phyloP scores from a whole-genome alignment of 2,329 filamentous ascomycete species.

The Aspergillus thermomutatus region DNA sequence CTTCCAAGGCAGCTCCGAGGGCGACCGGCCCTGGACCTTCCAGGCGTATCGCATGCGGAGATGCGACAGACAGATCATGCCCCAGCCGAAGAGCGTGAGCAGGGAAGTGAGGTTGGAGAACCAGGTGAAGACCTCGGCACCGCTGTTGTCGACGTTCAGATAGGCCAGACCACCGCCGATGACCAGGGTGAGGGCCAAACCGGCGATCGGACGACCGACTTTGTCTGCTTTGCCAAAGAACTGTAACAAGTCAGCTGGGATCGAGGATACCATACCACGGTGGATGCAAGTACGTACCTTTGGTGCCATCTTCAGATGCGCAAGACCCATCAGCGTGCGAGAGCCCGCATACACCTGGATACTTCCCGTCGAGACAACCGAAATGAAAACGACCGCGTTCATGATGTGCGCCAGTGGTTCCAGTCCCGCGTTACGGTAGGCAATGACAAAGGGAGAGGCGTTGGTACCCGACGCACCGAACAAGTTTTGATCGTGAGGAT shows the following conservation, averaged over 20 bases:
- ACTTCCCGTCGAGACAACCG: conserved; percentile 45
- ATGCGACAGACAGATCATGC: conserved; percentile 44
- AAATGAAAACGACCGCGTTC: conserved; percentile 49
- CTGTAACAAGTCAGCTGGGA: conserved; percentile 2
- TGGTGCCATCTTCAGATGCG: conserved; percentile 44
- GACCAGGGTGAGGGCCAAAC: conserved; percentile 64
- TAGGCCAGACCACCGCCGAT: conserved; percentile 56
- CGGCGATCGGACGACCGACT: conserved; percentile 41
- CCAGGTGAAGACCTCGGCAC: conserved; percentile 46
- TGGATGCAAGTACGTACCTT: conserved; percentile 18
- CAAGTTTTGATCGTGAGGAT: conserved; percentile 38
- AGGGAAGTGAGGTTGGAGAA: conserved; percentile 47
- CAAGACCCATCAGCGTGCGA: conserved; percentile 44
- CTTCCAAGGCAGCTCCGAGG: conserved; percentile 41
- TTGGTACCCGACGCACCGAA: conserved; percentile 43
- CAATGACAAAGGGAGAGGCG: conserved; percentile 45
- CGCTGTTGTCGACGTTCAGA: conserved; percentile 43
- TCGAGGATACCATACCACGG: background rate
- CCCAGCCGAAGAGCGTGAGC: conserved; percentile 45
- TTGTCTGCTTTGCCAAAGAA: conserved; percentile 32
- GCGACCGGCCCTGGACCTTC: conserved; percentile 38
- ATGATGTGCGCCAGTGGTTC: conserved; percentile 45
- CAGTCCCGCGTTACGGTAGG: conserved; percentile 41
- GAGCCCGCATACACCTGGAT: conserved; percentile 45
- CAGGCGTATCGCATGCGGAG: conserved; percentile 44